These are phyloP conservation scores for Fraxinus angustifolia DNA, from an alignment of 305 asterid species.

Conservation along the genomic window DNA sequence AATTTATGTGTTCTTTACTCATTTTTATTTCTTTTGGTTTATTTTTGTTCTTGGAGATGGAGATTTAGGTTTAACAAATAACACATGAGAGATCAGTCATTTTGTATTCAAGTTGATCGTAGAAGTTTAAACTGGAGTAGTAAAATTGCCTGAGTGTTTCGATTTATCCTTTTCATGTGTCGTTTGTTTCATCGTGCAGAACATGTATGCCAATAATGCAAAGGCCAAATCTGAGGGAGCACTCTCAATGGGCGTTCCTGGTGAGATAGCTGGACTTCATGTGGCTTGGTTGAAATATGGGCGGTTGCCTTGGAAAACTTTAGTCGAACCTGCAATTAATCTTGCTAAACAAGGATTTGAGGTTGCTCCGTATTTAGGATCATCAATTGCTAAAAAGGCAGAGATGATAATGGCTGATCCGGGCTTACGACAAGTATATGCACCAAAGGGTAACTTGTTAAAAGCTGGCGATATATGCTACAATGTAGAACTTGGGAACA, in stretches of 20 bases:
- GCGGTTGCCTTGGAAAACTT: conserved; percentile 63
- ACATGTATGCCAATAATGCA: conserved; percentile 61
- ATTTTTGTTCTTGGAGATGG: neutral
- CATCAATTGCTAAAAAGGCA: conserved; percentile 24
- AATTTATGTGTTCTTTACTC: neutral
- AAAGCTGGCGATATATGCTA: conserved; percentile 67
- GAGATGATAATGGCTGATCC: conserved; percentile 48
- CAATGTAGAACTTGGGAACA: conserved; percentile 67
- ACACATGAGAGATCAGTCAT: neutral
- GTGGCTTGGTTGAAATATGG: conserved; percentile 71
- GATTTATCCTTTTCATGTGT: neutral
- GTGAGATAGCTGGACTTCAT: conserved; percentile 89
- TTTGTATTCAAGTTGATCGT: neutral
- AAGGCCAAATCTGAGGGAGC: conserved; percentile 54
- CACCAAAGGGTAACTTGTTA: conserved; percentile 58
- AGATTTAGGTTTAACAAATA: neutral
- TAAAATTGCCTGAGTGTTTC: neutral
- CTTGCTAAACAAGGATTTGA: conserved; percentile 77
- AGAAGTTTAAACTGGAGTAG: neutral
- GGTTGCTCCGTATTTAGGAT: conserved; percentile 57
- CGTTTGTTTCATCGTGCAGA: conserved; percentile 35
- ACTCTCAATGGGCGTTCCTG: conserved; percentile 78
- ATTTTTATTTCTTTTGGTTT: neutral
- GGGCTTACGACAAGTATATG: conserved; percentile 56
- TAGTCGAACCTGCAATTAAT: conserved; percentile 64